A percentile compares a stretch with the other conserved stretches of the same genome.
phyloP scores from a whole-genome alignment of 2,329 filamentous ascomycete species.

The Trichophyton verrucosum region DNA sequence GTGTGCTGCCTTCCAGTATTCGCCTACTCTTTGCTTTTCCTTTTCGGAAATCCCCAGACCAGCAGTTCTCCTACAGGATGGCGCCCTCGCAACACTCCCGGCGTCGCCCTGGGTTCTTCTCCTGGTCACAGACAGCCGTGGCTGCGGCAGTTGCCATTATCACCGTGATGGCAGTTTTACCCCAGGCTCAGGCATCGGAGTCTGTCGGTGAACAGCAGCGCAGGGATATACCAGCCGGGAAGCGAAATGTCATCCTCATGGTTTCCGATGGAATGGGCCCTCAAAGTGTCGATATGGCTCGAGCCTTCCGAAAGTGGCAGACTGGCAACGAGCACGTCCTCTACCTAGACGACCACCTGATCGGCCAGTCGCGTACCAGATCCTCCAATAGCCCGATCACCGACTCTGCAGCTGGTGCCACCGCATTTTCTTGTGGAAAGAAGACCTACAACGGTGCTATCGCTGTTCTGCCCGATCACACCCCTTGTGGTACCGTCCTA shows the following conservation, averaged over 20 bases:
- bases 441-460: conserved; percentile 99
- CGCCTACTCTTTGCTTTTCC: background rate
- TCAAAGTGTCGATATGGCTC: conserved; percentile 72
- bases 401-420: conserved; percentile 89
- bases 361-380: conserved; percentile 78
- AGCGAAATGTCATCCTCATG: conserved; percentile 97
- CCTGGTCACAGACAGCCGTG: conserved; percentile 76
- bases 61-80: background rate
- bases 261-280: conserved; percentile 98
- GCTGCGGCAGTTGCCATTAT: conserved; percentile 65
- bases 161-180: conserved; percentile 37
- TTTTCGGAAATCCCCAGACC: background rate
- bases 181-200: conserved; percentile 48
- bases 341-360: conserved; percentile 72
- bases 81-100: conserved; percentile 37
- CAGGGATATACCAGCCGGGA: conserved; percentile 43
- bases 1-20: background rate
- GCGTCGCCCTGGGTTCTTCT: conserved; percentile 64
- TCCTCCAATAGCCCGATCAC: conserved; percentile 78
- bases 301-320: conserved; percentile 69
- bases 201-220: conserved; percentile 19
- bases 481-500: conserved; percentile 80
- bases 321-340: conserved; percentile 66
- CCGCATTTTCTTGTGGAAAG: conserved; percentile 79
- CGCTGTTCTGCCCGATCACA: conserved; percentile 69